Conservation (phyloP, 371 early-diverging fungal genomes). For the Pancytospora philotis region DNA sequence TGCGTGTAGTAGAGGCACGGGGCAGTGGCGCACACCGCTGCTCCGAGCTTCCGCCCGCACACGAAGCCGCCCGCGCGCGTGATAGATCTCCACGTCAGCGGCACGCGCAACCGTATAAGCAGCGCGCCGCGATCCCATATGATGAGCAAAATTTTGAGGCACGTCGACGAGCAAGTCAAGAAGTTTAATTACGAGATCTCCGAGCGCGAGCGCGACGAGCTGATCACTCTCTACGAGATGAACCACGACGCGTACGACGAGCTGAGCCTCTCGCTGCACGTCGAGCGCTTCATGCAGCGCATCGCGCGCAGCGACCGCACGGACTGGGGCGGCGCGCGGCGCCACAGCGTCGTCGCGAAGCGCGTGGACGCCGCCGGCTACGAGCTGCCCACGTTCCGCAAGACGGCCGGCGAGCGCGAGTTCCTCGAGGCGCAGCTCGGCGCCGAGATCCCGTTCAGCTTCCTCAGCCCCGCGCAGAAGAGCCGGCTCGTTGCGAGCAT, state of each 20-base stretch:
- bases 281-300: constrained; percentile 1
- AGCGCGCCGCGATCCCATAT: too few relatives aligned
- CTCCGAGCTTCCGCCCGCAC: too few relatives aligned
- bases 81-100: too few relatives aligned
- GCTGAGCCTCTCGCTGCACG: neutral
- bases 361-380: constrained; percentile 74
- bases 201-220: neutral
- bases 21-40: too few relatives aligned
- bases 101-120: too few relatives aligned
- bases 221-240: neutral
- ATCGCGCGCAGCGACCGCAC: neutral
- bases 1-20: too few relatives aligned
- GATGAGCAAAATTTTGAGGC: too few relatives aligned
- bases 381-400: constrained; percentile 10
- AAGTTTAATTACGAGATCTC: too few relatives aligned
- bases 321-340: constrained; percentile 58
- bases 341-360: constrained; percentile 84
- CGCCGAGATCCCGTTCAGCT: constrained; percentile 21
- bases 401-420: constrained; percentile 9
- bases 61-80: too few relatives aligned
- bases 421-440: constrained; percentile 16
- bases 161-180: too few relatives aligned
- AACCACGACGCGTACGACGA: neutral
- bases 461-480: constrained; percentile 51
- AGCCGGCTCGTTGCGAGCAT: constrained; percentile 49